Base-by-base conservation (phyloP, 148 eudicot genomes). In the Beta vulgaris region DNA sequence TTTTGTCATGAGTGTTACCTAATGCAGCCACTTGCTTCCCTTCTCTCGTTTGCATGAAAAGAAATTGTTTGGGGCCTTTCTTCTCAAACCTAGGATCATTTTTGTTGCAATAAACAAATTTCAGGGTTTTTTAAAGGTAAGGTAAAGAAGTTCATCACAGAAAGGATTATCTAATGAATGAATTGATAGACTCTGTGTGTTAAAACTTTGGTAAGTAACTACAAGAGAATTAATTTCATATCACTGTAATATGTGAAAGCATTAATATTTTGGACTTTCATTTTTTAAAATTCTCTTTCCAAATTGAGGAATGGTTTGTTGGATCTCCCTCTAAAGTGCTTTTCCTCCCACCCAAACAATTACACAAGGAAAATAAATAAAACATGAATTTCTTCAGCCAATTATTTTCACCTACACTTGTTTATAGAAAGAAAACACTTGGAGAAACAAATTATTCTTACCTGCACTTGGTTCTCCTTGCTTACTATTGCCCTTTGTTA, bases 401-500 rank as follows among this genome's bases (percentile, higher is more conserved):
- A 25, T 25, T 3, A 58, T 28, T 11, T 19, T 58, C 12, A 28
- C 35, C 34, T 58, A 34, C 31, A 58, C 18, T 28, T 58, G 26
- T n/a, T 19, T 11, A 9, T n/a, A 55, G 60, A 7, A 55, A n/a
- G 7, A 26, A 55, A 55, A 25, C 60, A 35, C 39, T 7, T 7
- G 23, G 67, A 18, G 34, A 43, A 43, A 25, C 37, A 42, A 44
- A 42, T 26, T 42, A 26, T 7, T n/a, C n/a, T n/a, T n/a, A n/a
- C n/a, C 55, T 46, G 37, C 26, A 32, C 28, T 43, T 44, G 18
- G 57, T 40, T 69, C 49, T 48, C n/a, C 31, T 32, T 48, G 25
- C 19, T 43, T 15, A 15, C 11, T 25, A 66, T 12, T 59, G 68
- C 48, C 59, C 68, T 68, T 26, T 58, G 31, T 77, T 46, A 73